Conservation (phyloP, 2,329 filamentous ascomycete species). For the Penicillium brasilianum region DNA sequence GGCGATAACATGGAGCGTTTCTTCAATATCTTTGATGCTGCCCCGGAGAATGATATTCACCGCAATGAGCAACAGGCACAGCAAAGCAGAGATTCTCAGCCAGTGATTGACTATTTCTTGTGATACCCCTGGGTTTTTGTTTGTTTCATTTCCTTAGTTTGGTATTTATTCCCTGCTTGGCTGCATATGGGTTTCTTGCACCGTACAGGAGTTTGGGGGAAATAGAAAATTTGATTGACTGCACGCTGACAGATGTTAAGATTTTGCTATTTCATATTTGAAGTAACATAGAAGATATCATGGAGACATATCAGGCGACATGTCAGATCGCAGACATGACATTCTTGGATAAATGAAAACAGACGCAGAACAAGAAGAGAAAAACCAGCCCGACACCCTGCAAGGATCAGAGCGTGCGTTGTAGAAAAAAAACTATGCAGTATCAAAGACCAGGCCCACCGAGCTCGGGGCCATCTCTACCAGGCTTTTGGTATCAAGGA, state of each 20-base stretch:
- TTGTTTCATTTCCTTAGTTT: conserved; percentile 18
- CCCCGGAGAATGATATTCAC: conserved; percentile 87
- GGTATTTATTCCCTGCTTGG: conserved; percentile 5
- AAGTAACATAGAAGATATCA: neutral
- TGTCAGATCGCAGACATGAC: conserved; percentile 10
- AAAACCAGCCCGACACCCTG: conserved; percentile 13
- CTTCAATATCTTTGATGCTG: conserved; percentile 97
- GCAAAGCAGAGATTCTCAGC: conserved; percentile 68
- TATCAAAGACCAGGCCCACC: conserved; percentile 9
- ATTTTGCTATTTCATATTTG: conserved; percentile 16
- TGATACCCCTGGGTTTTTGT: conserved; percentile 51
- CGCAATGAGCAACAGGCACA: conserved; percentile 78
- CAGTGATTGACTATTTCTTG: conserved; percentile 73
- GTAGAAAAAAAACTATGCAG: conserved; percentile 14
- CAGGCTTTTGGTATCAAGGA: conserved; percentile 38
- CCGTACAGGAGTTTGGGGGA: conserved; percentile 37
- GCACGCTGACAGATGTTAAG: conserved; percentile 13
- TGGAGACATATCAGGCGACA: conserved; percentile 14
- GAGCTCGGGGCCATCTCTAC: conserved; percentile 30
- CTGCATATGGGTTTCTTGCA: conserved; percentile 20
- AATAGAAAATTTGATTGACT: conserved; percentile 29
- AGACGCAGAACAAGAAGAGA: conserved; percentile 17
- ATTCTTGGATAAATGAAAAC: conserved; percentile 11
- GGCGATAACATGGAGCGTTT: conserved; percentile 90
- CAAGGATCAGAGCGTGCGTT: neutral